Conservation (phyloP, 2,329 filamentous ascomycete genomes). For the Metarhizium album region DNA sequence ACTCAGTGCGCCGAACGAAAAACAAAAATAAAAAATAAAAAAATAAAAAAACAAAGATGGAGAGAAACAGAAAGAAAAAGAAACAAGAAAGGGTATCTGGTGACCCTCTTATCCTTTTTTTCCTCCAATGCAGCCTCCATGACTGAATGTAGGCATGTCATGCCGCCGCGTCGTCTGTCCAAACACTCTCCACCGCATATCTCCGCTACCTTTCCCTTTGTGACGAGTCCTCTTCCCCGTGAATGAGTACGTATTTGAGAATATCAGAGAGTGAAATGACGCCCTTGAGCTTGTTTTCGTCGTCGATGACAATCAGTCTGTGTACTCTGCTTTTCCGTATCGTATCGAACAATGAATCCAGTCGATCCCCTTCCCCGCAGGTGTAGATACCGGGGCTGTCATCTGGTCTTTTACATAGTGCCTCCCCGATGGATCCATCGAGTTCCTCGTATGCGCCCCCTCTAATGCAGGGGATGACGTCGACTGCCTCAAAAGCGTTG, state of each 20-base stretch:
- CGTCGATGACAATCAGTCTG: slow-evolving; percentile 84
- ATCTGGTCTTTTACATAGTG: slow-evolving; percentile 73
- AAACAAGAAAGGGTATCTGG: neutral
- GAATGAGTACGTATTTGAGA: slow-evolving; percentile 81
- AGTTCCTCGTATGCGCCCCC: slow-evolving; percentile 88
- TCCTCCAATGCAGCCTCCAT: neutral
- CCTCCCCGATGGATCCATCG: slow-evolving; percentile 76
- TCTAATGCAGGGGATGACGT: slow-evolving; percentile 93
- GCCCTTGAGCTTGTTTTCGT: slow-evolving; percentile 74
- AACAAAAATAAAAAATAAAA: neutral
- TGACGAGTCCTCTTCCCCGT: slow-evolving; percentile 52
- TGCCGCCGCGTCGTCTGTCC: neutral
- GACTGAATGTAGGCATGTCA: neutral
- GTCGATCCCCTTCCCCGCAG: slow-evolving; percentile 78
- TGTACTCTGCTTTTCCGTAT: slow-evolving; percentile 92
- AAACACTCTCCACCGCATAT: neutral
- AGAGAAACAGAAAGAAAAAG: neutral
- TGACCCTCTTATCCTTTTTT: neutral
- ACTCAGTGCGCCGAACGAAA: neutral
- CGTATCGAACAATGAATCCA: slow-evolving; percentile 95
- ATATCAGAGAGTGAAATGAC: slow-evolving; percentile 94
- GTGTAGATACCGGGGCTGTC: slow-evolving; percentile 97
- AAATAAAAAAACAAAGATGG: no score
- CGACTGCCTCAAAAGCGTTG: slow-evolving; percentile 96
- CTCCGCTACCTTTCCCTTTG: neutral